Base-by-base conservation (phyloP, 2,329 filamentous ascomycete species). In the Exophiala alcalophila region DNA sequence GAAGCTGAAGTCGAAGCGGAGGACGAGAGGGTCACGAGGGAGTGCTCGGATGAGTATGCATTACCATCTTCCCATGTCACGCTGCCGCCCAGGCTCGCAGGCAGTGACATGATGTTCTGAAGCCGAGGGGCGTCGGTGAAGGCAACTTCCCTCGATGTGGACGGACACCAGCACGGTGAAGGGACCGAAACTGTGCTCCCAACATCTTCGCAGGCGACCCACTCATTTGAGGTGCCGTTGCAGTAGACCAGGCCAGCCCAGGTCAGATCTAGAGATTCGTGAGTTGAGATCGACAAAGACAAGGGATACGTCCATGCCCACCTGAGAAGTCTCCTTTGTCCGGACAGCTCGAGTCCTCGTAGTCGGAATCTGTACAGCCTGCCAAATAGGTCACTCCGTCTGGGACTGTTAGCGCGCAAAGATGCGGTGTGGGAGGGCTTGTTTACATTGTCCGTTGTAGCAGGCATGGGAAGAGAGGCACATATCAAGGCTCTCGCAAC, bases 181-280 rank as follows among this genome's bases (percentile, higher is more conserved):
- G 45, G 49, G 7, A n/a, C 38, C 10, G 44, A 32, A n/a, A 52
- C 41, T 25, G 45, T 44, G 14, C 14, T 32, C 30, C 43, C 42
- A 19, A 35, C 33, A 20, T 50, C 48, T 28, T 49, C 42, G 23
- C 52, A 53, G 4, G 41, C 44, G 3, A 49, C 38, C 52, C 52
- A 55, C 47, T 50, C 34, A 27, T 55, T 48, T 5, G 41, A 47
- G 16, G 44, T 53, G 16, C 49, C 46, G 29, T 54, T 47, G 39
- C 53, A 54, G 26, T 53, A 54, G 14, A 45, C 44, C n/a, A 54
- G 28, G 5, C 53, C 53, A 14, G 45, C 44, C 53, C 53, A 56
- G 16, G 32, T 37, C 24, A 49, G 40, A 25, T 44, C 51, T 52
- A 18, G 12, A 23, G 12, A 12, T 12, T n/a, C 23, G 16, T 42